Percentiles rank a stretch among this genome's conserved stretches.
Conservation (phyloP, 208 protist species). For the Trypanosoma avium region DNA sequence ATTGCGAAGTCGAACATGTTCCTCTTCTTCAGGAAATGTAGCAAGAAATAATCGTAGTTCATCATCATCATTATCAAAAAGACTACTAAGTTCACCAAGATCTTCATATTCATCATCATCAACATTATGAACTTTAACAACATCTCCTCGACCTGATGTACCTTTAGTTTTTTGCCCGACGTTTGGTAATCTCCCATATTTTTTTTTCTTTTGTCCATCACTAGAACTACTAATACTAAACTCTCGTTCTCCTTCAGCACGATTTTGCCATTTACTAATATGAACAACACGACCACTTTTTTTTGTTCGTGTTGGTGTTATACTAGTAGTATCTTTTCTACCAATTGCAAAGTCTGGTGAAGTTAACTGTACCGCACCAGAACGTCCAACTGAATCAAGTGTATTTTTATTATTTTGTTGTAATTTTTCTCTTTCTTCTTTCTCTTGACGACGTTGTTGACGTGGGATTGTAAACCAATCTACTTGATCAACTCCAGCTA, state of each 20-base stretch:
- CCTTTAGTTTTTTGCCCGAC: background rate
- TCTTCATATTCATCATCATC: background rate
- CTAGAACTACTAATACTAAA: too few relatives aligned
- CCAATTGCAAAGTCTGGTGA: too few relatives aligned
- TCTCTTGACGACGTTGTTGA: background rate
- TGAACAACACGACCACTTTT: background rate
- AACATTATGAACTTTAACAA: background rate
- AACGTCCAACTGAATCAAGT: too few relatives aligned
- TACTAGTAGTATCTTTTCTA: too few relatives aligned
- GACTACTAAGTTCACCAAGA: conserved; percentile 17
- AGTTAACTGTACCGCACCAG: too few relatives aligned
- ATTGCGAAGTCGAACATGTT: conserved; percentile 63
- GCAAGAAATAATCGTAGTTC: conserved; percentile 49
- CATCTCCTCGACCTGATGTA: background rate
- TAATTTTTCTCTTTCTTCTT: background rate
- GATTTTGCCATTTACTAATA: background rate
- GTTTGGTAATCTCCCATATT: background rate
- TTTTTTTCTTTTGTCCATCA: too few relatives aligned
- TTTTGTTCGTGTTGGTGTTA: too few relatives aligned
- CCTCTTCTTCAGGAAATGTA: conserved; percentile 62
- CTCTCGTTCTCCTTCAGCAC: background rate
- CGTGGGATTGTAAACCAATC: background rate
- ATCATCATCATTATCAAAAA: conserved; percentile 35
- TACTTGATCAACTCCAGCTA: background rate
- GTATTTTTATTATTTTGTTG: too few relatives aligned